These are phyloP conservation scores for Camellia sinensis DNA, from an alignment of 148 eudicot genomes.

Conservation along the genomic window DNA sequence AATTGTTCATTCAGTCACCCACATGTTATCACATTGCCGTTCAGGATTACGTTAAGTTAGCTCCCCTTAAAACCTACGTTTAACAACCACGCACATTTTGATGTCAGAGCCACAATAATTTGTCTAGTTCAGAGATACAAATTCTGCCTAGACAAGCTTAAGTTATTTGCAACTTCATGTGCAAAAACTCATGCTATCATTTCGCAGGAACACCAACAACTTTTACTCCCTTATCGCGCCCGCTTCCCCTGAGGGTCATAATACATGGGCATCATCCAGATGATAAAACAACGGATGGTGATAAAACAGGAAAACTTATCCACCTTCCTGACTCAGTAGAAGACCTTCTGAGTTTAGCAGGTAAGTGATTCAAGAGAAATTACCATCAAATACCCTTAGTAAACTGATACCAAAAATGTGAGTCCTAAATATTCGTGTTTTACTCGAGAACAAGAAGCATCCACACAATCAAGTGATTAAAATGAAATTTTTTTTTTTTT, in stretches of 20 bases:
- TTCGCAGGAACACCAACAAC: constrained; percentile 33
- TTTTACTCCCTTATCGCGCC: constrained; percentile 10
- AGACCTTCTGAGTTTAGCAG: constrained; percentile 47
- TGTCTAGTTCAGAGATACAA: background rate
- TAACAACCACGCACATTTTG: background rate
- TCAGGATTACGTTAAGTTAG: background rate
- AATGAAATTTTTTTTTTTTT: background rate
- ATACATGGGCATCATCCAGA: constrained; percentile 51
- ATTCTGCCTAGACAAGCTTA: background rate
- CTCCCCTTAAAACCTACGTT: background rate
- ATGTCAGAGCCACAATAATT: background rate
- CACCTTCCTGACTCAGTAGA: constrained; percentile 50
- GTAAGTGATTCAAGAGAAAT: constrained; percentile 17
- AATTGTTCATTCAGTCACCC: background rate
- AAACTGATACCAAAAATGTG: background rate
- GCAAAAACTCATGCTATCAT: background rate
- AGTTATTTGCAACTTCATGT: constrained; percentile 6
- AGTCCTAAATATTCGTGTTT: background rate
- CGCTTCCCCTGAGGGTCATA: constrained; percentile 32
- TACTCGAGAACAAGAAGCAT: background rate
- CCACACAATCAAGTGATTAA: background rate
- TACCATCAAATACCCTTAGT: background rate
- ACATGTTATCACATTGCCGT: too few species aligned
- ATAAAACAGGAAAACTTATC: constrained; percentile 35
- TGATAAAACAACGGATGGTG: constrained; percentile 27